Percentiles rank a stretch among this genome's conserved stretches.
Evolutionary conservation across 2,329 filamentous ascomycete genomes (phyloP).

Genomic region (Xylaria digitata): DNA sequence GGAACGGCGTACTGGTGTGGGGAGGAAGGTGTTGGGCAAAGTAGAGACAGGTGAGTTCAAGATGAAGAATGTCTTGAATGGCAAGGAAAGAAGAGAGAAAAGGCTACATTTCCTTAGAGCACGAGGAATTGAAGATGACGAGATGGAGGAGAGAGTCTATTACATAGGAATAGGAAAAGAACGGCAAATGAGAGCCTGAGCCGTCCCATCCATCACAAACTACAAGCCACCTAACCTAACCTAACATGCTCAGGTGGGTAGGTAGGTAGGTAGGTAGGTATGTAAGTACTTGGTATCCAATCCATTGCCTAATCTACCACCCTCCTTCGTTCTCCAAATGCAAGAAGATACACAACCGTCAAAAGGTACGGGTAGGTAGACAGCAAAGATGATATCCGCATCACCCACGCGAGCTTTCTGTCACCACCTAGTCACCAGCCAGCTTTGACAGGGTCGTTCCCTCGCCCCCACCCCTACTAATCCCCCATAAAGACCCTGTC

Average conservation of each 20-base stretch:
- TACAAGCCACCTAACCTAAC: not conserved
- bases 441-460: too few species aligned
- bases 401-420: slow-evolving; percentile 13
- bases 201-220: slow-evolving; percentile 22
- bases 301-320: slow-evolving; percentile 1
- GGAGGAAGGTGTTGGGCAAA: slow-evolving; percentile 1
- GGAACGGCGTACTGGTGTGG: not conserved
- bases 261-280: not conserved
- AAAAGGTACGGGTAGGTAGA: too few species aligned
- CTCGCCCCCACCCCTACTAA: slow-evolving; percentile 11
- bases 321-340: not conserved
- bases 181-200: slow-evolving; percentile 23
- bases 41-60: slow-evolving; percentile 2
- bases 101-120: slow-evolving; percentile 16
- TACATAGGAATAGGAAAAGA: slow-evolving; percentile 6
- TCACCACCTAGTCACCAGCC: not conserved
- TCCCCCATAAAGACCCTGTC: slow-evolving; percentile 13
- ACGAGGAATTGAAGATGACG: slow-evolving; percentile 11
- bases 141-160: not conserved
- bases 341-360: not conserved
- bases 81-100: slow-evolving; percentile 1
- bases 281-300: not conserved
- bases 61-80: slow-evolving; percentile 5
- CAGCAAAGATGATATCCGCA: slow-evolving; percentile 10
- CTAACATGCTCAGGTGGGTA: too few species aligned